Base-by-base conservation (phyloP, 1,284 basidiomycete species). In the Moesziomyces aphidis region DNA sequence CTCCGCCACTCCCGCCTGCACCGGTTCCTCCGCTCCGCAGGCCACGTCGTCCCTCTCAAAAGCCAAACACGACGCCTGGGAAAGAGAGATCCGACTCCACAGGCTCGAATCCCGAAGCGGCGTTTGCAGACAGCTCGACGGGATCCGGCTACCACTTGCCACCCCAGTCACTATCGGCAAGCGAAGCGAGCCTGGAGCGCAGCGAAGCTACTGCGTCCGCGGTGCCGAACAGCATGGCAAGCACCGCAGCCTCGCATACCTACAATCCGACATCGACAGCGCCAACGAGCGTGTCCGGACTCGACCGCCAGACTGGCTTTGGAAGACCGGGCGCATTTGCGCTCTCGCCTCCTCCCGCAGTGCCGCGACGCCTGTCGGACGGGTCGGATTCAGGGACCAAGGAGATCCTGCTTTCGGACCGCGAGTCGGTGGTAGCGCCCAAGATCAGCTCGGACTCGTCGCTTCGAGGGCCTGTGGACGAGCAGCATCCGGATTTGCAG, bases 1-100 rank as follows among this genome's bases (percentile, higher is more conserved):
- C 59, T 11, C 65, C 59, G 28, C 55, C 65, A 15, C 26, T 46
- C 2, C 51, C 52, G 9, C 69, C 59, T 1, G 53, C 55, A 3
- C 69, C 63, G 4, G 47, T 72, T 5, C 63, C 69, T 23, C 69
- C 69, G 9, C 69, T 59, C 0, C 69, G 69, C 17, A 48, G 44
- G 23, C 55, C 60, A 4, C 51, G 59, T n/a, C 51, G 55, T 5
- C 52, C 52, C 1, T 55, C 52, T 1, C 45, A 47, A 11, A 56
- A 56, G 24, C 46, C 34, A 5, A 22, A 50, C 13, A 44, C 48
- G 15, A 34, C 26, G 9, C 19, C 5, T 6, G 50, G 54, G 11
- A 46, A 57, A 26, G 53, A 55, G 15, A 43, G 21, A 17, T 50
- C 50, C 11, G 59, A 43, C n/a, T 56, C 64, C 26, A 42, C 34